These are phyloP conservation scores for Colletotrichum trifolii DNA, from an alignment of 2,329 filamentous ascomycete genomes.

Conservation along the genomic window DNA sequence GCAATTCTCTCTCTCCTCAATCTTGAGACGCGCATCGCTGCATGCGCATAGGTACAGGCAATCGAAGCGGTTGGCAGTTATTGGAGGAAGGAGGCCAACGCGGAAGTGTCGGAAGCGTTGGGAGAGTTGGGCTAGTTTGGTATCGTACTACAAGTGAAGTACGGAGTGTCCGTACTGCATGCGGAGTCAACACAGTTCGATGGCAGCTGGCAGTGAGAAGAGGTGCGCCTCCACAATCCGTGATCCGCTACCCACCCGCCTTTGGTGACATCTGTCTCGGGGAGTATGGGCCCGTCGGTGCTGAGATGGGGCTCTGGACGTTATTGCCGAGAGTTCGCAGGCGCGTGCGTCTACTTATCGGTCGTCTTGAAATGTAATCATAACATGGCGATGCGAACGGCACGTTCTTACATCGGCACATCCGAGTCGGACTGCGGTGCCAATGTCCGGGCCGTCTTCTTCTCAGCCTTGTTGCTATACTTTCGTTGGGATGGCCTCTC, in stretches of 20 bases:
- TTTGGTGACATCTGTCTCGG: constrained; percentile 16
- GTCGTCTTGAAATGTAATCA: too few relatives aligned
- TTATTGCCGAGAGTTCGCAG: constrained; percentile 8
- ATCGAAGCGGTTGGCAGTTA: neutral
- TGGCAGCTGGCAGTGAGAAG: neutral
- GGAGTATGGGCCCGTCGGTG: neutral
- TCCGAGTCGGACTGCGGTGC: constrained; percentile 12
- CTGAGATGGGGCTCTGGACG: neutral
- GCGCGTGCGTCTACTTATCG: neutral
- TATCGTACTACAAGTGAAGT: too few relatives aligned
- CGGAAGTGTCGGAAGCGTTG: constrained; percentile 32
- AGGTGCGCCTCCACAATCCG: constrained; percentile 5
- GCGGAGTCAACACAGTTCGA: neutral
- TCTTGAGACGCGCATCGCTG: constrained; percentile 17
- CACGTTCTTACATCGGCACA: neutral
- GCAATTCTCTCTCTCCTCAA: neutral
- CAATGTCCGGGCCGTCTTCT: neutral
- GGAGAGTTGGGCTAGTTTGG: neutral
- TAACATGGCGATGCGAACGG: neutral
- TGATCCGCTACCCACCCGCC: constrained; percentile 7
- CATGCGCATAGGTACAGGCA: constrained; percentile 18
- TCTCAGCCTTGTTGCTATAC: too few relatives aligned
- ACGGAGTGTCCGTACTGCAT: too few relatives aligned
- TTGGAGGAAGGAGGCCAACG: constrained; percentile 14
- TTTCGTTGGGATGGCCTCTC: neutral